Base-by-base conservation (phyloP, 495 filamentous ascomycete species). In the Astrocystis sublimbata region DNA sequence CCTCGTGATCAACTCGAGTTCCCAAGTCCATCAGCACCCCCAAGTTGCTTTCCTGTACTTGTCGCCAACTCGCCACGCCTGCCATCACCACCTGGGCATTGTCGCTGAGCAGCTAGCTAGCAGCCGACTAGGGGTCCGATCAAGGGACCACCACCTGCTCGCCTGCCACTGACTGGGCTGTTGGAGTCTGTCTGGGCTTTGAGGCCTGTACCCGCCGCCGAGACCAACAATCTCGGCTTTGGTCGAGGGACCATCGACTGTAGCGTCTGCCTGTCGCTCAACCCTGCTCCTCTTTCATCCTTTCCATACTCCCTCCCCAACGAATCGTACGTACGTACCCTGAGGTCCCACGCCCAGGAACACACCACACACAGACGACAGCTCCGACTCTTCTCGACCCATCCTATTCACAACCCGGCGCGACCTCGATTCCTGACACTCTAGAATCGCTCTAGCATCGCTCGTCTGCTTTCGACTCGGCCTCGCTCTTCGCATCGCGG, bases 201-300 rank as follows among this genome's bases (percentile, higher is more conserved):
- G 30, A 33, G 58, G 15, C 28, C 23, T 51, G 19, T 42, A 17
- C 26, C 58, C 41, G 24, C 41, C 13, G 15, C 54, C 45, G 35
- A 40, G 38, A 40, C 15, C 40, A 3, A n/a, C n/a, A n/a, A 10
- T 31, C 28, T 36, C 24, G 10, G 55, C 9, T 28, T 30, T 36
- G 49, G 38, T 53, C 17, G 31, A 51, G 35, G 35, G 24, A 54
- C 30, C 30, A 46, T 21, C 42, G 58, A n/a, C n/a, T n/a, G n/a
- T n/a, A n/a, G n/a, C n/a, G n/a, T n/a, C n/a, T n/a, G 21, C 12
- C 38, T n/a, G 3, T 42, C 33, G 23, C 26, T 26, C 4, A 4
- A 19, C 46, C 13, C n/a, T 45, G 30, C 10, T 36, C 42, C 17
- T 61, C 28, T 50, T 17, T 53, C 30, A n/a, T 60, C 0, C 46